Evolutionary conservation across 2,329 filamentous ascomycete genomes (phyloP), one percentile per base, ranked within the genome.

Genomic region (Talaromyces piceae): DNA sequence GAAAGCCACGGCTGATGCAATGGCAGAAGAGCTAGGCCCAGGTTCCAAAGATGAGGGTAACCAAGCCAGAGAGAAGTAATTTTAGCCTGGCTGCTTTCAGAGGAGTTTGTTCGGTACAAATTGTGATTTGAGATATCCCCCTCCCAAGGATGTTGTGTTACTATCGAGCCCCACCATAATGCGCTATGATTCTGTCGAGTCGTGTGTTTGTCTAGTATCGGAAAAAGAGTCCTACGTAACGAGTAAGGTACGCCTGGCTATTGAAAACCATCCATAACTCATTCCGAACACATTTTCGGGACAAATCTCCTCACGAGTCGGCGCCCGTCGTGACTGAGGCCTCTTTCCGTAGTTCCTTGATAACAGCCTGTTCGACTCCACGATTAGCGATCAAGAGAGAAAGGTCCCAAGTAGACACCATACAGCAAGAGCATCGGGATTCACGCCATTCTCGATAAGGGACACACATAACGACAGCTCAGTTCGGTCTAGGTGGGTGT

Each of bases 371-470:
- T 7, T 20, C 16, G 51, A 33, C 47, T 51, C 53, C 43, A 44
- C 26, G 43, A 44, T 51, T 37, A 56, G 47, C 23, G 20, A 26
- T 41, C 41, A 6, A 49, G 4, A 12, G 22, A 30, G 4, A 37
- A 18, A 1, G 33, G 22, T 6, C 16, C 31, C 16, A 18, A 22
- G 45, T 16, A 56, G 4, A 23, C 16, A 18, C 74, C 88, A 64
- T 78, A 97, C 93, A 22, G 91, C 91, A 27, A 98, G 76, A 1
- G 91, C 93, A 67, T 97, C 91, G 0, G 93, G 93, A 65, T 95
- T 95, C 26, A 97, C 89, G 12, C 93, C 93, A 64, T 95, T 95
- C 71, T 98, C 93, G 60, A 98, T 94, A 69, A 98, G 80, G 49
- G 90, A 95, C 54, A 97, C 91, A 70, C 93, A 98, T 56, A 96